Base-by-base conservation (phyloP, 768 basidiomycete genomes). In the Collybia sordida region DNA sequence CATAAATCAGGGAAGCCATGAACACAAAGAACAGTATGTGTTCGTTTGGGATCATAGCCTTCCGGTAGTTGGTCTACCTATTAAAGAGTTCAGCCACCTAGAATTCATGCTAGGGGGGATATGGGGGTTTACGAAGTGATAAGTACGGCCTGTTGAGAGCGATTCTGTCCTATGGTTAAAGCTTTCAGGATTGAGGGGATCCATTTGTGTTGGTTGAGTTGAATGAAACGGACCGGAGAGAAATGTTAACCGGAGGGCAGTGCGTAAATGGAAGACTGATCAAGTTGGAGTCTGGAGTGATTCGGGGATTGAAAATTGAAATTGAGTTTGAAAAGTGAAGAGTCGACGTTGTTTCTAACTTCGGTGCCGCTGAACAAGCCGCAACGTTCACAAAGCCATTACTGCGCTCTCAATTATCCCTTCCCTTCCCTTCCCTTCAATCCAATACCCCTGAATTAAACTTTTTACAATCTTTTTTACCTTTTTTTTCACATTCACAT, bases 1-100 rank as follows among this genome's bases (percentile, higher is more conserved):
- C 76, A 78, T 22, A 71, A 63, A 60, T 92, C 90, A 12, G 90
- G 90, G 62, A 92, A 91, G 1, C 90, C 90, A 60, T 93, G 90
- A 15, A 91, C 54, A 60, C 85, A 86, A n/a, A 91, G 72, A 6
- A 92, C 54, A 2, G 88, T 83, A 1, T 70, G 69, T 6, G 70
- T 72, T 17, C 68, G 59, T 24, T 67, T 61, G 12, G 71, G 64
- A 54, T 75, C 65, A 53, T 76, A 72, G 37, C 65, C 51, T 14
- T 49, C 53, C 4, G 86, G 85, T n/a, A 72, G 53, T 64, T 90
- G 81, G 63, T 90, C 88, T 22, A 77, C 64, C 74, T 76, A 49
- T 42, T 34, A 25, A 9, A 36, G 5, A 38, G 24, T 36, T 56
- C 25, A 53, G 47, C 11, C 31, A 31, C 31, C 31, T 11, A 11